phyloP scores from a whole-genome alignment of 192 early-diverging fungal species.

The Rhizophlyctis rosea region DNA sequence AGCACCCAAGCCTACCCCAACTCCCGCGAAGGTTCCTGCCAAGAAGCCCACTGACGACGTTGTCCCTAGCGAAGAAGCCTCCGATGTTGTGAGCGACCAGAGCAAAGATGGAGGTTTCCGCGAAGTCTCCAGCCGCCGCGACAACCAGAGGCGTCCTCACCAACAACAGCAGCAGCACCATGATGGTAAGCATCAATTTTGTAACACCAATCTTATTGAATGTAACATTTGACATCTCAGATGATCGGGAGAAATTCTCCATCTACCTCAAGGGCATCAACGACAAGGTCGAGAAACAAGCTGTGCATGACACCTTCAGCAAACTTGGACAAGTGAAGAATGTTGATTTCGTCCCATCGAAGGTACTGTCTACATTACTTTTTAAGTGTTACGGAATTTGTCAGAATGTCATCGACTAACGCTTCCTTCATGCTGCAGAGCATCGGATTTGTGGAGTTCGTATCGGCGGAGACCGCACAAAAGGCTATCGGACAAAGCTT shows the following conservation, averaged over 20 bases:
- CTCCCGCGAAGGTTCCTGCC: constrained; percentile 22
- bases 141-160: constrained; percentile 24
- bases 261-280: constrained; percentile 63
- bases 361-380: constrained; percentile 28
- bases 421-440: constrained; percentile 14
- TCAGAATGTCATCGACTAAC: not conserved
- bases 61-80: constrained; percentile 11
- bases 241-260: constrained; percentile 45
- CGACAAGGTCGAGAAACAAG: constrained; percentile 45
- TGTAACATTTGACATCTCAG: not conserved
- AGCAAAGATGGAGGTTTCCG: constrained; percentile 29
- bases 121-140: constrained; percentile 39
- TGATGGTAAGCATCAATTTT: constrained; percentile 2
- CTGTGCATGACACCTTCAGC: constrained; percentile 54
- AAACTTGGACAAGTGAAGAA: constrained; percentile 57
- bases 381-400: not conserved
- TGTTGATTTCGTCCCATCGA: constrained; percentile 54
- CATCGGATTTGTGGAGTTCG: constrained; percentile 72
- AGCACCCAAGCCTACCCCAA: constrained; percentile 3
- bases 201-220: constrained; percentile 9
- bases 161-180: constrained; percentile 21
- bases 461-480: constrained; percentile 53
- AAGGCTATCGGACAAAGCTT: constrained; percentile 58
- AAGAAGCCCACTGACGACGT: constrained; percentile 7
- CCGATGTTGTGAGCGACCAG: not conserved